These are phyloP conservation scores for Jamesozyma jinghongensis DNA, from an alignment of 805 yeast species.

Conservation along the genomic window DNA sequence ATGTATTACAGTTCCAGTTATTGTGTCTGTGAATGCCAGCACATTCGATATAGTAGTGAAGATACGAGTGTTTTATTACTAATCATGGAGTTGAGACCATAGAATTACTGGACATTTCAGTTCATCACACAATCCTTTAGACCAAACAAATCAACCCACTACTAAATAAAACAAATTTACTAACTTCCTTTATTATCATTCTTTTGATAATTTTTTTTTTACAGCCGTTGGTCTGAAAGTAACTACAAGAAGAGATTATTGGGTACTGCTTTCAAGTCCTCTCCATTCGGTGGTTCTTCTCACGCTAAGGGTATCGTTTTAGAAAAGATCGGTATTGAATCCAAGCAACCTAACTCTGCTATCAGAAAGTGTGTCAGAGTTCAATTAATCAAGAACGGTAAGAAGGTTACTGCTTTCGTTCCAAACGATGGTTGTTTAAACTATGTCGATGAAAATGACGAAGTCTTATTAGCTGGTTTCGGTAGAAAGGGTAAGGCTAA, in stretches of 20 bases:
- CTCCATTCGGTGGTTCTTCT: constrained; percentile 99
- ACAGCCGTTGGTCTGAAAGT: constrained; percentile 97
- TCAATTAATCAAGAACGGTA: constrained; percentile 99
- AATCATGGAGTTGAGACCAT: too few relatives aligned
- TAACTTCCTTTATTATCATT: constrained; percentile 6
- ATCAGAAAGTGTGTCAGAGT: constrained; percentile 99
- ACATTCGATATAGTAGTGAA: background rate
- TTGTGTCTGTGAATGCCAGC: background rate
- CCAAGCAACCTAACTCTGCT: constrained; percentile 99
- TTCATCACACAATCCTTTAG: too few relatives aligned
- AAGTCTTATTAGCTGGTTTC: constrained; percentile 99
- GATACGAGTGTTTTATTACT: background rate
- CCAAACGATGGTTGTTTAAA: constrained; percentile 99
- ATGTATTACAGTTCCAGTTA: background rate
- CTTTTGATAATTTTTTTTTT: constrained; percentile 2
- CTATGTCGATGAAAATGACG: constrained; percentile 99
- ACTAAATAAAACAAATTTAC: too few relatives aligned
- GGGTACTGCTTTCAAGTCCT: constrained; percentile 99
- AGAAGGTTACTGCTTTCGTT: constrained; percentile 99
- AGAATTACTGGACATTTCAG: too few relatives aligned
- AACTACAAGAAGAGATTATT: constrained; percentile 96
- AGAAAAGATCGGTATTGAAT: constrained; percentile 99
- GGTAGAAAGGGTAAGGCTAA: constrained; percentile 99
- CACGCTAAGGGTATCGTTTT: constrained; percentile 99
- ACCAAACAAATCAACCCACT: too few relatives aligned